A percentile compares a stretch with the other conserved stretches of the same genome.
Evolutionary conservation across 192 early-diverging fungal genomes (phyloP).

Genomic region (Backusella tuberculispora): DNA sequence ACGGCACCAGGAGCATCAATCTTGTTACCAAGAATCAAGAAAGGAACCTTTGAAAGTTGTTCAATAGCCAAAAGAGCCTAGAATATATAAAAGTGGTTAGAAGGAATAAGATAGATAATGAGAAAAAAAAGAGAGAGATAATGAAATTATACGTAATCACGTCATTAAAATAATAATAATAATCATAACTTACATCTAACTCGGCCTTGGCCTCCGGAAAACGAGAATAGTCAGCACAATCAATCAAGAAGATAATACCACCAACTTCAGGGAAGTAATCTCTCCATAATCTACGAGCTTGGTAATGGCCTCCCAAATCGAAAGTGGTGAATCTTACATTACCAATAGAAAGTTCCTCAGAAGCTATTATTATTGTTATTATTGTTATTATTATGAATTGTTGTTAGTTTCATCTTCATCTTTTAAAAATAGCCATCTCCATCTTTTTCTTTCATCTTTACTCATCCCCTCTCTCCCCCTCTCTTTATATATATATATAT

Average conservation of each 20-base stretch:
- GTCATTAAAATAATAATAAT: neutral
- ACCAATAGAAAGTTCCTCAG: conserved; percentile 96
- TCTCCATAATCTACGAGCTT: conserved; percentile 98
- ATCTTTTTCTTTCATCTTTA: neutral
- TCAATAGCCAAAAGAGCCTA: conserved; percentile 92
- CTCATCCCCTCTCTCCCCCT: neutral
- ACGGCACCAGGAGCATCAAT: conserved; percentile 94
- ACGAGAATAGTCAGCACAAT: conserved; percentile 83
- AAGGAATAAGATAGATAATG: conserved; percentile 1
- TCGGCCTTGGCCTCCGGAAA: conserved; percentile 92
- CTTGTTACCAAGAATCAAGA: conserved; percentile 98
- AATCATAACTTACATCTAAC: conserved; percentile 72
- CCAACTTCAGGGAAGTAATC: conserved; percentile 99
- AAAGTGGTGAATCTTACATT: conserved; percentile 98
- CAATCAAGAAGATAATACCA: conserved; percentile 98
- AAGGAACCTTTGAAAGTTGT: conserved; percentile 89
- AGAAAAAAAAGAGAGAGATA: neutral
- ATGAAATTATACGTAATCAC: too few relatives aligned
- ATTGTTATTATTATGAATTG: neutral
- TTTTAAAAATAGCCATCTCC: neutral
- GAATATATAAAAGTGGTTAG: neutral
- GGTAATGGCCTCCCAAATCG: conserved; percentile 96
- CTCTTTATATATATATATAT: neutral
- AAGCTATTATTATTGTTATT: conserved; percentile 54
- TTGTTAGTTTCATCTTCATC: neutral